Evolutionary conservation across 352 stramenopile genomes (phyloP).

Genomic region (Globisporangium mamillatum): DNA sequence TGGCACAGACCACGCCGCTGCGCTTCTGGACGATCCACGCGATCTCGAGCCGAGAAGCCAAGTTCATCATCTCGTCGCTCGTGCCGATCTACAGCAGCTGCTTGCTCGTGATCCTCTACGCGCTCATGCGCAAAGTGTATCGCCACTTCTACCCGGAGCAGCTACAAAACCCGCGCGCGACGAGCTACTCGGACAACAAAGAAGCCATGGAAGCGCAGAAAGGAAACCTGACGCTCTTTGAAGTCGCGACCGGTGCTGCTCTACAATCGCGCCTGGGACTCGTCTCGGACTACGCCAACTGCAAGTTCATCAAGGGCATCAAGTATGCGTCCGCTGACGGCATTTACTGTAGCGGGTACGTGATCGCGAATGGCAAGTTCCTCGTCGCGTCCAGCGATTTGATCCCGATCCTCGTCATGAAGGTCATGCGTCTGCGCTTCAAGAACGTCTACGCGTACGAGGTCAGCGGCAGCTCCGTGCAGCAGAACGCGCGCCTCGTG

Average conservation of each 20-base stretch:
- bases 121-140: constrained; percentile 22
- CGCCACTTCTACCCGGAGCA: constrained; percentile 12
- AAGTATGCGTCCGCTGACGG: constrained; percentile 37
- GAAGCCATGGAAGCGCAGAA: neutral
- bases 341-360: constrained; percentile 60
- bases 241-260: constrained; percentile 11
- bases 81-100: neutral
- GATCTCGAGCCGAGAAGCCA: neutral
- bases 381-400: neutral
- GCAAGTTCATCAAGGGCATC: constrained; percentile 29
- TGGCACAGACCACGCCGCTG: constrained; percentile 19
- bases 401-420: neutral
- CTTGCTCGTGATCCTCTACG: neutral
- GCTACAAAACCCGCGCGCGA: neutral
- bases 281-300: constrained; percentile 50
- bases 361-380: constrained; percentile 47
- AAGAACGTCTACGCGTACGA: constrained; percentile 2
- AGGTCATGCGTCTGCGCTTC: neutral
- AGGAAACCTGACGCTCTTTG: constrained; percentile 18
- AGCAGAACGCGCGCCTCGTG: constrained; percentile 1
- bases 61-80: neutral
- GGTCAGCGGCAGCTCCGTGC: neutral
- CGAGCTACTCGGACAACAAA: neutral
- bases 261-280: constrained; percentile 25
- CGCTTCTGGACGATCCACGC: constrained; percentile 19